A percentile compares a stretch with the other conserved stretches of the same genome.
phyloP scores from a whole-genome alignment of 2,329 filamentous ascomycete species.

The Hypoxylon sp. region DNA sequence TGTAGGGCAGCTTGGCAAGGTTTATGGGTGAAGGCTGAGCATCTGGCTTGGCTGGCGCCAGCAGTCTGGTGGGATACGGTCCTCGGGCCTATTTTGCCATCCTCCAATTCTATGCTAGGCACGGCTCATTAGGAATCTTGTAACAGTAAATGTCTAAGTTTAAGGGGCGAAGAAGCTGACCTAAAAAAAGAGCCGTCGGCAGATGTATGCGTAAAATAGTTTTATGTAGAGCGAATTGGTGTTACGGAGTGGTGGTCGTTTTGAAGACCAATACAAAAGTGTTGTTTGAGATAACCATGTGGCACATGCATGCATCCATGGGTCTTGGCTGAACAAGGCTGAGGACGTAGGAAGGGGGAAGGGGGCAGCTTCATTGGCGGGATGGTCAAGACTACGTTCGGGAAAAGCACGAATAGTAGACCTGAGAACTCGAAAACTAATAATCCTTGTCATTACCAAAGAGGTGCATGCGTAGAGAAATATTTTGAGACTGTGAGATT shows the following conservation, averaged over 20 bases:
- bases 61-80: conserved; percentile 18
- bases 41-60: conserved; percentile 39
- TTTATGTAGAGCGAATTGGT: conserved; percentile 6
- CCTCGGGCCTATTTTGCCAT: conserved; percentile 33
- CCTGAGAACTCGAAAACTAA: neutral
- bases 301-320: conserved; percentile 30
- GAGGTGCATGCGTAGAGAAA: conserved; percentile 7
- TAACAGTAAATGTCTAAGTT: neutral
- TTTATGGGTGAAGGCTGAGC: conserved; percentile 25
- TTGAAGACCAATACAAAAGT: conserved; percentile 20
- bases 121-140: neutral
- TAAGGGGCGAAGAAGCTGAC: conserved; percentile 14
- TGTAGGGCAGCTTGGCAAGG: conserved; percentile 5
- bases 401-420: conserved; percentile 10
- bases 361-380: conserved; percentile 32
- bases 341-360: conserved; percentile 13
- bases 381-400: conserved; percentile 15
- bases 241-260: conserved; percentile 2
- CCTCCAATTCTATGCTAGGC: conserved; percentile 6
- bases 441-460: conserved; percentile 7
- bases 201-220: conserved; percentile 17
- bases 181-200: conserved; percentile 26
- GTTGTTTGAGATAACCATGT: conserved; percentile 29
- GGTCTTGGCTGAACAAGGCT: conserved; percentile 28
- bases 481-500: conserved; percentile 18